Percentiles rank a stretch among this genome's conserved stretches.
phyloP scores from a whole-genome alignment of 257 asterid species.

The Nemophila menziesii region DNA sequence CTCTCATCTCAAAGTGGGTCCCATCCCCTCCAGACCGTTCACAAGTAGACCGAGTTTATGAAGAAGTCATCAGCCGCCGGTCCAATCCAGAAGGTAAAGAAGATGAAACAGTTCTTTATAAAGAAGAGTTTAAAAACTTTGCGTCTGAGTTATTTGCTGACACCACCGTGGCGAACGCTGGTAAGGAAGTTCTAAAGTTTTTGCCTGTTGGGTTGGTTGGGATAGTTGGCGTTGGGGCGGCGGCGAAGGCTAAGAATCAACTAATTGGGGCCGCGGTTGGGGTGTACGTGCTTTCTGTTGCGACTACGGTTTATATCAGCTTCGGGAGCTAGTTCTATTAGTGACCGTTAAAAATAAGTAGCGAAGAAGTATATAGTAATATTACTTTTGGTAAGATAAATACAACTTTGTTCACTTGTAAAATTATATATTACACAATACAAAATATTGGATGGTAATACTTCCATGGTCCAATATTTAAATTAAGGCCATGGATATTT shows the following conservation, averaged over 20 bases:
- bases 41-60: constrained; percentile 51
- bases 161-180: constrained; percentile 36
- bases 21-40: constrained; percentile 41
- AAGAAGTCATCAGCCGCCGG: constrained; percentile 17
- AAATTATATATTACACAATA: no score
- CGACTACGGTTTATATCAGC: constrained; percentile 31
- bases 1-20: constrained; percentile 55
- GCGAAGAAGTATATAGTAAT: no score
- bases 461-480: no score
- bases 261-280: constrained; percentile 61
- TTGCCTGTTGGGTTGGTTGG: constrained; percentile 63
- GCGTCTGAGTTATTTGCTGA: constrained; percentile 40
- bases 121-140: constrained; percentile 40
- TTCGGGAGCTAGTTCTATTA: constrained; percentile 13
- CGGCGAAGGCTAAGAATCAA: constrained; percentile 39
- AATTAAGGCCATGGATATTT: no score
- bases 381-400: no score
- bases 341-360: background rate
- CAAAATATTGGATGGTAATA: no score
- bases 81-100: constrained; percentile 11
- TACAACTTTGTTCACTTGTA: no score
- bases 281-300: constrained; percentile 65
- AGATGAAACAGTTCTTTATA: constrained; percentile 26
- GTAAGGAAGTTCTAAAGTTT: constrained; percentile 33
- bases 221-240: constrained; percentile 52